Conservation (phyloP, 495 filamentous ascomycete genomes). For the Talaromyces nanjingensis region DNA sequence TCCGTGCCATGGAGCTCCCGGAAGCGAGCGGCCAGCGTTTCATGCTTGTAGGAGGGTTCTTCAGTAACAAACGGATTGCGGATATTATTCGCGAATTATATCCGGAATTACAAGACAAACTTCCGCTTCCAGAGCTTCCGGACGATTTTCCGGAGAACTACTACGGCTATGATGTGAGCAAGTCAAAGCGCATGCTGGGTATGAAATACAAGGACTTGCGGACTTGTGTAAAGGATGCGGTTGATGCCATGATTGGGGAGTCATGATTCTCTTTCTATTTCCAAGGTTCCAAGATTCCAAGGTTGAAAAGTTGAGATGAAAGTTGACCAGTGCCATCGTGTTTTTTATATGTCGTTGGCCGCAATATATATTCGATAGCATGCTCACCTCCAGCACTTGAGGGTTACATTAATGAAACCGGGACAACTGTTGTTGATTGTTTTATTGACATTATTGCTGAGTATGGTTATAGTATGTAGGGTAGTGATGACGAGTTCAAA, state of each 20-base stretch:
- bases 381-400: too few species aligned
- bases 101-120: conserved; percentile 43
- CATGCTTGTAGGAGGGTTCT: conserved; percentile 48
- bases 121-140: conserved; percentile 41
- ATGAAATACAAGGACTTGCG: conserved; percentile 37
- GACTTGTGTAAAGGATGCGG: conserved; percentile 42
- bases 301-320: too few species aligned
- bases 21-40: conserved; percentile 55
- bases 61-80: conserved; percentile 47
- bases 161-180: conserved; percentile 35
- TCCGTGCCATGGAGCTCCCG: conserved; percentile 49
- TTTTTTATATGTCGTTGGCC: too few species aligned
- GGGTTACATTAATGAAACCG: too few species aligned
- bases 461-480: too few species aligned
- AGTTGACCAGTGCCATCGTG: too few species aligned
- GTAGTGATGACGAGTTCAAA: too few species aligned
- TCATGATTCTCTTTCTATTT: too few species aligned
- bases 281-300: too few species aligned
- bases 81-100: conserved; percentile 51
- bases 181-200: conserved; percentile 39
- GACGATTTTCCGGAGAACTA: conserved; percentile 19
- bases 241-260: conserved; percentile 13
- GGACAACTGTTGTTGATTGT: too few species aligned
- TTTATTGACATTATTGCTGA: too few species aligned
- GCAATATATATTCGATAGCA: too few species aligned